Conservation (phyloP, 305 asterid genomes). For the Plantago rigida region DNA sequence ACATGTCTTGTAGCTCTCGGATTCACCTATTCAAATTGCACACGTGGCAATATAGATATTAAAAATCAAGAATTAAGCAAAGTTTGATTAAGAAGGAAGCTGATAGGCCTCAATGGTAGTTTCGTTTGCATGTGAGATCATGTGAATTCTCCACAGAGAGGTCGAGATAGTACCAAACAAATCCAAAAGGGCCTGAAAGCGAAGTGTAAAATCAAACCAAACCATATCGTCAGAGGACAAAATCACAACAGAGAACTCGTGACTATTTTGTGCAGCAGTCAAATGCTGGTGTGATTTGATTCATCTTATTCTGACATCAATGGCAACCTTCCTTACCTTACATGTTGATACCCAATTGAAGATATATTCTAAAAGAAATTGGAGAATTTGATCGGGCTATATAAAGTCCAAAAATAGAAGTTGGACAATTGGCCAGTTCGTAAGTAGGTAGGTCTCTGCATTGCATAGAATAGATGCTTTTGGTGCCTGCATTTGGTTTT, state of each 20-base stretch:
- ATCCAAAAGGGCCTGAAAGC: constrained; percentile 18
- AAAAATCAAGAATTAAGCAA: not conserved
- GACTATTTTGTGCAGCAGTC: too few species aligned
- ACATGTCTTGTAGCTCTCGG: too few species aligned
- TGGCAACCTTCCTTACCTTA: too few species aligned
- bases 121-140: constrained; percentile 24
- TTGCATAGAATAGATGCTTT: constrained; percentile 12
- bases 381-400: too few species aligned
- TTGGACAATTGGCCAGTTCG: too few species aligned
- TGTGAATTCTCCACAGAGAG: constrained; percentile 30
- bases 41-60: not conserved
- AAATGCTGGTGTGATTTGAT: too few species aligned
- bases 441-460: constrained; percentile 10
- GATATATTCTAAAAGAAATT: too few species aligned
- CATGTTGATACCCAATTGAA: too few species aligned
- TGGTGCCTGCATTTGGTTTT: constrained; percentile 24
- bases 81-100: not conserved
- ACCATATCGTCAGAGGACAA: not conserved
- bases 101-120: not conserved
- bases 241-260: not conserved
- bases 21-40: not conserved
- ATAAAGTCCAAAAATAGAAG: too few species aligned
- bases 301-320: too few species aligned
- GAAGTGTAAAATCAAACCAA: not conserved
- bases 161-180: not conserved